Base-by-base conservation (phyloP, 2,329 filamentous ascomycete genomes). In the Aspergillus pseudoterreus region DNA sequence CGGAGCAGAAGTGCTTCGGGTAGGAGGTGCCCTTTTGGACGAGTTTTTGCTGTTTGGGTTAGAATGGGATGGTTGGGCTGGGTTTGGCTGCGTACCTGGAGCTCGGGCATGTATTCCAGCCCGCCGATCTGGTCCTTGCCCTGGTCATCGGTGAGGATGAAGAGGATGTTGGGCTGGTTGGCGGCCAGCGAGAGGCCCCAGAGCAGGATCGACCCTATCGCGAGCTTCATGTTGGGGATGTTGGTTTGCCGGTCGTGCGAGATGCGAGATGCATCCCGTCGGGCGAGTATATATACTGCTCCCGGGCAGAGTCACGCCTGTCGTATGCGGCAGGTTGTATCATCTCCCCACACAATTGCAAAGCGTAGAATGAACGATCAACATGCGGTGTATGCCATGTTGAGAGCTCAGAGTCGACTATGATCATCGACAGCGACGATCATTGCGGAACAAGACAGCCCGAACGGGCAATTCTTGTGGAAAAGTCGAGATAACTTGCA, bases 111-210 rank as follows among this genome's bases (percentile, higher is more conserved):
- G 51, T 85, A 83, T 1, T 67, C 61, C n/a, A 68, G 50, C 2
- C 62, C 62, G 12, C 60, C 58, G 4, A 69, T 55, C 44, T 63
- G 35, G 4, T 38, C 53, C 21, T 63, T 60, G 60, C 87, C 85
- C 60, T 88, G 85, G 58, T 88, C 85, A 57, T 88, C 85, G 0
- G 83, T 85, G 44, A 88, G 70, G 55, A 88, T 81, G 63, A 88
- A 84, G 17, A 88, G 71, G 33, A 88, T 81, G 52, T 87, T 87
- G 0, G 78, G 73, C 46, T 54, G 50, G 30, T 59, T 63, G 17
- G 62, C 55, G 24, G 58, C 53, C 27, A 55, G 50, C 35, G 52
- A 51, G 5, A 63, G 39, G 3, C 54, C 53, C 24, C 33, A 38
- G 8, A 50, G 48, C 14, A 50, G n/a, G 22, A 22, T 22, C 2